Base-by-base conservation (phyloP, 164 flowering plant genomes). In the Echeveria elegans region DNA sequence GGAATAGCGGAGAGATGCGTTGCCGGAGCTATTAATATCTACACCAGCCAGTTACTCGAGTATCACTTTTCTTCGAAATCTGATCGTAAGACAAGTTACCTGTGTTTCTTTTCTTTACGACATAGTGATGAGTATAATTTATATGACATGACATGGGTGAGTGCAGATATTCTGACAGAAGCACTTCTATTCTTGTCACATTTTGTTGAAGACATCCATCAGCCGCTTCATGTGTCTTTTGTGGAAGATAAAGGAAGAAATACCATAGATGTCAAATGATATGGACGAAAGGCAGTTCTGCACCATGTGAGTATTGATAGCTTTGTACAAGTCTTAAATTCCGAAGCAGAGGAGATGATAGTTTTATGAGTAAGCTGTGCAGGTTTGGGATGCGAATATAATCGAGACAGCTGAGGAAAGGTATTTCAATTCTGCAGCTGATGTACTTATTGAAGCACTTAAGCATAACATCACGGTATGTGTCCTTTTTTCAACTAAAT, bases 171-270 rank as follows among this genome's bases (percentile, higher is more conserved):
- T 68, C 85, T 88, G 45, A 88, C 98, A 34, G 84, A 89, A 74
- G 92, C 96, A 23, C 87, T 92, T 15, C 80, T 92, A 12, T 92
- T 92, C 81, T 87, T 89, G 38, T 88, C 96, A 68, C 96, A 89
- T 75, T 83, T 82, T 36, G 75, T 92, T 53, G 96, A 94, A 65
- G 97, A 91, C 76, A 82, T 92, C 63, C 97, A 92, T 74, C 84
- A 92, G 96, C 96, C 96, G 52, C 74, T 89, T 3, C 98, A 92
- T 79, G 89, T 82, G 65, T 90, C 89, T 32, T 87, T 85, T 66
- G 71, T 87, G n/a, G 67, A 85, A 31, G 96, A 92, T 66, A 80
- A 37, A 69, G 98, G 98, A 69, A 92, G 79, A 21, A 89, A 89
- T 53, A 83, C 89, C 12, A 88, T 92, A 52, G 84, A 88, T 62